Evolutionary conservation across 805 yeast species (phyloP), one percentile per base, ranked within the genome.

Genomic region (Grigorovia humatica): DNA sequence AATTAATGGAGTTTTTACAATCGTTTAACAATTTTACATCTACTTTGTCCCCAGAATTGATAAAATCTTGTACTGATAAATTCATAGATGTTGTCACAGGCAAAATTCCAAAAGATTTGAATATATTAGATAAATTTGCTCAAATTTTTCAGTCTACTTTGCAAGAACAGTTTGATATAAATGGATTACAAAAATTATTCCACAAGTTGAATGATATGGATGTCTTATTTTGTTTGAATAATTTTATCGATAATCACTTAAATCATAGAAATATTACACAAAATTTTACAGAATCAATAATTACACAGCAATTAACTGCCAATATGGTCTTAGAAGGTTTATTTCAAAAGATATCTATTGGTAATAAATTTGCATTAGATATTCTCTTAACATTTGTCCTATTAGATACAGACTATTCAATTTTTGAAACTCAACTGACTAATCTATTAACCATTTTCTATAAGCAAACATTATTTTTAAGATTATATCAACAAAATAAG

Each of bases 71-170:
- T 17, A 60, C 70, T 30, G 57, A 57, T 11, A 66, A 69, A 8
- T 64, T 78, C 41, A 55, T 73, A 11, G 70, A 71, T 15, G 71
- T 71, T 38, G 65, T 68, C 8, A 66, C 68, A 29, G 61, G 69
- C 27, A 65, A 60, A 29, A 60, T 65, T 40, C 61, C 67, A 43
- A 59, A 57, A 41, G 40, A 41, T 15, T 67, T 63, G 54, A 70
- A 78, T 30, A 63, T 64, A 9, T 56, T 53, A 19, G 63, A 66
- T 20, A 57, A 57, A 48, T 61, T 71, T 18, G 53, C 59, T 0
- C 55, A 60, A 6, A 66, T 78, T 6, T 78, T 80, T 54, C 72
- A 74, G 35, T 54, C 67, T 0, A 57, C 68, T 17, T 65, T 83
- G 47, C 65, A 74, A 11, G 59, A 68, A 3, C 67, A 69, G 48